Conservation (phyloP, 2,329 filamentous ascomycete species). For the Alternaria sp. region DNA sequence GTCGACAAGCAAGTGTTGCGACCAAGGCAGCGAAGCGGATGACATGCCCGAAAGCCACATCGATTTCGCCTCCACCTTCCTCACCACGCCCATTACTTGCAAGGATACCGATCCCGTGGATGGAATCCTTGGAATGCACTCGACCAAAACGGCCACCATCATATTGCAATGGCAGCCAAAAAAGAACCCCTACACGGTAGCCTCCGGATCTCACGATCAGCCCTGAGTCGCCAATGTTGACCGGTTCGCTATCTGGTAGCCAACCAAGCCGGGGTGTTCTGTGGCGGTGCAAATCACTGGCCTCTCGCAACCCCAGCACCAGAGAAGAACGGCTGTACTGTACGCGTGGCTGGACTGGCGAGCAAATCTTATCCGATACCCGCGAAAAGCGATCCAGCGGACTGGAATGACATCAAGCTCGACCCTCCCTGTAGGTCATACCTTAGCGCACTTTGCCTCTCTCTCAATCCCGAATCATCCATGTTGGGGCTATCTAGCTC, state of each 20-base stretch:
- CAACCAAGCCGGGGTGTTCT: slow-evolving; percentile 4
- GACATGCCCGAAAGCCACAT: not conserved
- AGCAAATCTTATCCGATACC: slow-evolving; percentile 13
- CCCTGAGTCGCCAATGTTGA: not conserved
- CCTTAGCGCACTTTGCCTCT: slow-evolving; percentile 11
- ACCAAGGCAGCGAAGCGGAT: slow-evolving; percentile 1
- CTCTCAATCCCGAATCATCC: not conserved
- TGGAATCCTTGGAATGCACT: not conserved
- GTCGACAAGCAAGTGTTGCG: slow-evolving; percentile 6
- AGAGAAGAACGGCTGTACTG: not conserved
- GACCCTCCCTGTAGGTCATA: slow-evolving; percentile 14
- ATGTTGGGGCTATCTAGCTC: not conserved
- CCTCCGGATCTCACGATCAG: not conserved
- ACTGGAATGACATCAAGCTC: slow-evolving; percentile 20
- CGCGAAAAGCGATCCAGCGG: slow-evolving; percentile 17
- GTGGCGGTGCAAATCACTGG: slow-evolving; percentile 12
- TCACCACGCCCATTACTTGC: not conserved
- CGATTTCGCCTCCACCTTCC: slow-evolving; percentile 7
- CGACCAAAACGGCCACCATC: not conserved
- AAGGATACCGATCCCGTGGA: not conserved
- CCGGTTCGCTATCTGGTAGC: not conserved
- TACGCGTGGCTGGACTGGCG: slow-evolving; percentile 13
- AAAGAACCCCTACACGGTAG: not conserved
- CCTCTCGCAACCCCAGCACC: slow-evolving; percentile 10
- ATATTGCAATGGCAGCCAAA: not conserved